phyloP scores from a whole-genome alignment of 371 early-diverging fungal species.

The Mortierella sp. region DNA sequence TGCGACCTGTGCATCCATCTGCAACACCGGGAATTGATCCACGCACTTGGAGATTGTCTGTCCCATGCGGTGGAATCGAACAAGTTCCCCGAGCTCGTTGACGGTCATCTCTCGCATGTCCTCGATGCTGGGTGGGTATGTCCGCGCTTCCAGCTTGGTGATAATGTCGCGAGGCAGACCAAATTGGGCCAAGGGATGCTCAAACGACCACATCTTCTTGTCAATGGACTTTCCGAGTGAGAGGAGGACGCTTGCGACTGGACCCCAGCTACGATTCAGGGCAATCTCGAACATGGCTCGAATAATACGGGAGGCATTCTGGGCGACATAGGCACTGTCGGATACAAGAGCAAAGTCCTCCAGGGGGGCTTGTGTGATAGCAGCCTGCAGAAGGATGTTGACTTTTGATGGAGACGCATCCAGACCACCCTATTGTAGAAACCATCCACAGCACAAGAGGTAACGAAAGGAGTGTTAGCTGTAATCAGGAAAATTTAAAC shows the following conservation, averaged over 20 bases:
- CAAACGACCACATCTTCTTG: slow-evolving; percentile 94
- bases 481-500: background rate
- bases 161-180: slow-evolving; percentile 82
- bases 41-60: slow-evolving; percentile 77
- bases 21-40: slow-evolving; percentile 87
- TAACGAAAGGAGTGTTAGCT: background rate
- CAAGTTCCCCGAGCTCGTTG: slow-evolving; percentile 88
- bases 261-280: slow-evolving; percentile 89
- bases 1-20: slow-evolving; percentile 83
- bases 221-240: slow-evolving; percentile 93
- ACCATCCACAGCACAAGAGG: background rate
- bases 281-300: slow-evolving; percentile 97
- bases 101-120: slow-evolving; percentile 88
- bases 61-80: slow-evolving; percentile 87
- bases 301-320: slow-evolving; percentile 94
- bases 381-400: slow-evolving; percentile 91
- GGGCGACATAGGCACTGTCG: slow-evolving; percentile 93
- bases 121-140: slow-evolving; percentile 71
- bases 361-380: slow-evolving; percentile 82
- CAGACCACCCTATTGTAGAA: slow-evolving; percentile 40
- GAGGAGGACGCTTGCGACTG: slow-evolving; percentile 83
- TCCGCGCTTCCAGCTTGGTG: slow-evolving; percentile 77
- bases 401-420: slow-evolving; percentile 84
- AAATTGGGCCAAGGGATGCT: slow-evolving; percentile 94
- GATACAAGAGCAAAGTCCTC: slow-evolving; percentile 95